phyloP scores from a whole-genome alignment of 768 basidiomycete species.

The Amanita molliuscula region DNA sequence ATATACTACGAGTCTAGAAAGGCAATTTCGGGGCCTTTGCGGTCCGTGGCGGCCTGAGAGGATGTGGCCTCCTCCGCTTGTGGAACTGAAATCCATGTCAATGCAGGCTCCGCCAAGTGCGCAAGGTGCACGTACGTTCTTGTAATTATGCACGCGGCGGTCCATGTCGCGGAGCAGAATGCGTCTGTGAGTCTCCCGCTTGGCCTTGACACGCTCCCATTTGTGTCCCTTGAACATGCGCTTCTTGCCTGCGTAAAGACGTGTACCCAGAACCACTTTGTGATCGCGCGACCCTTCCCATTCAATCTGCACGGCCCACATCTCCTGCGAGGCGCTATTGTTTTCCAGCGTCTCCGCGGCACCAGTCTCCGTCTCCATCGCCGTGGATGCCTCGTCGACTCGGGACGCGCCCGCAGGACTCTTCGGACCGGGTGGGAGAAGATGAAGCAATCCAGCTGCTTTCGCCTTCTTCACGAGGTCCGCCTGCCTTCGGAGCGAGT shows the following conservation, averaged over 20 bases:
- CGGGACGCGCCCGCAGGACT: conserved; percentile 6
- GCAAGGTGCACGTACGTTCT: conserved; percentile 35
- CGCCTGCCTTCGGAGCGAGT: conserved; percentile 69
- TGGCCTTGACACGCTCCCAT: conserved; percentile 56
- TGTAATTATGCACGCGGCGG: conserved; percentile 55
- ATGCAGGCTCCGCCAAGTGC: neutral
- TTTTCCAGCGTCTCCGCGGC: neutral
- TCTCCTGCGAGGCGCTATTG: conserved; percentile 6
- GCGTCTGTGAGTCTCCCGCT: conserved; percentile 34
- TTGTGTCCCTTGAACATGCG: conserved; percentile 93
- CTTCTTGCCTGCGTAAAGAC: conserved; percentile 67
- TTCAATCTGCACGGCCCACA: conserved; percentile 23
- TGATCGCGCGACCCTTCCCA: conserved; percentile 38
- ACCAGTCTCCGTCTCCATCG: neutral
- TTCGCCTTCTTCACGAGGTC: conserved; percentile 69
- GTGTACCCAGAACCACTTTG: conserved; percentile 38
- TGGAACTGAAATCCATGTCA: conserved; percentile 25
- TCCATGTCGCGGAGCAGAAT: conserved; percentile 64
- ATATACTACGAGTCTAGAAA: conserved; percentile 30
- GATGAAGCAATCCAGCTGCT: conserved; percentile 35
- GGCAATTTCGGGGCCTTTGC: conserved; percentile 47
- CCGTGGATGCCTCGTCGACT: too few species aligned
- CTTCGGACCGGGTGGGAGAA: conserved; percentile 68
- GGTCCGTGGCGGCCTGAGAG: conserved; percentile 42
- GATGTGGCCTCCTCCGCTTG: conserved; percentile 42